A percentile compares a stretch with the other conserved stretches of the same genome.
These are phyloP conservation scores for Silene uniflora DNA, from an alignment of 148 eudicot genomes.

Conservation along the genomic window DNA sequence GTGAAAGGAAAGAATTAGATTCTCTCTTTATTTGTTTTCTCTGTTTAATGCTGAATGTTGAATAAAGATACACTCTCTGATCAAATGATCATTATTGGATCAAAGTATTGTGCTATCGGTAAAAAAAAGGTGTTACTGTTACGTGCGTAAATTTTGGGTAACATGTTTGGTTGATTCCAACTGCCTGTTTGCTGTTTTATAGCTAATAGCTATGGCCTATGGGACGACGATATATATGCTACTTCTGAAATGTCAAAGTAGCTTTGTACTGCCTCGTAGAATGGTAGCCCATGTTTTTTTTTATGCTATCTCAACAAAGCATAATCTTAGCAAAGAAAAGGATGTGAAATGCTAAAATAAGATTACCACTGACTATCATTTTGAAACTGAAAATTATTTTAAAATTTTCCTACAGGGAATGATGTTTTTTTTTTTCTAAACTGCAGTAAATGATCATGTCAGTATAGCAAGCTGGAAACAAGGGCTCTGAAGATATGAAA, in stretches of 20 bases:
- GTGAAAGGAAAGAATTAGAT: too few species aligned
- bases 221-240: neutral
- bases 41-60: too few species aligned
- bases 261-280: neutral
- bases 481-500: conserved; percentile 14
- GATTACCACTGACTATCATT: neutral
- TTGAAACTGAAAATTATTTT: too few species aligned
- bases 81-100: too few species aligned
- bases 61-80: too few species aligned
- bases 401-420: conserved; percentile 13
- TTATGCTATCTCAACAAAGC: neutral
- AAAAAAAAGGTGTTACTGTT: too few species aligned
- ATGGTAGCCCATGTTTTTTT: neutral
- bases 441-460: neutral
- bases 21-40: too few species aligned
- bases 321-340: neutral
- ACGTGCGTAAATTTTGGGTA: neutral
- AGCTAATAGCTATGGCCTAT: neutral
- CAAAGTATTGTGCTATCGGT: too few species aligned
- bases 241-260: too few species aligned
- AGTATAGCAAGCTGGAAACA: neutral
- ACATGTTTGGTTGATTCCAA: neutral
- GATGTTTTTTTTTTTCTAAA: neutral
- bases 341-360: neutral
- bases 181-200: neutral